Evolutionary conservation across 148 eudicot species (phyloP), one percentile per base, ranked within the genome.

Genomic region (Amaranthus palmeri): DNA sequence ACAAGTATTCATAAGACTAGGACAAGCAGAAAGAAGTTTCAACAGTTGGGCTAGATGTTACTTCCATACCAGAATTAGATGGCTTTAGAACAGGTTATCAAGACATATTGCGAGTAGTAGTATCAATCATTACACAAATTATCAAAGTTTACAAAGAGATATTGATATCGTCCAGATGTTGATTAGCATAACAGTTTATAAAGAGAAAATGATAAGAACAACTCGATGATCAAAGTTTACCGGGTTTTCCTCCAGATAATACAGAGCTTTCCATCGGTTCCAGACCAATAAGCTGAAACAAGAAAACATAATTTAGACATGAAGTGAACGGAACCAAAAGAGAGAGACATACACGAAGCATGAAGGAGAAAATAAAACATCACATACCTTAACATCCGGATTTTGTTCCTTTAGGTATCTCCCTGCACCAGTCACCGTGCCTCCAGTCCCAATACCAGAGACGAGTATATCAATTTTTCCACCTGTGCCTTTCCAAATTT

Each of bases 241-340:
- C 97, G 76, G 97, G 97, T 62, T 86, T 90, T 79, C 96, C 96
- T 56, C 97, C 97, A 70, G 87, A 83, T 50, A 92, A 79, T 50
- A 92, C 75, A 48, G 88, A 76, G 79, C 97, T 92, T 77, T 92
- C 97, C 54, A 76, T 74, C 17, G 97, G 96, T 73, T 92, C 96
- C n/a, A 92, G 79, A 53, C 96, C 97, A 74, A 77, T 71, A 36
- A 92, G 74, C 93, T 88, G 76, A 74, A 70, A 64, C 43, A 65
- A 4, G 15, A 43, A 25, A 25, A 25, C 36, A 25, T 61, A 49
- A 67, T 50, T 69, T 54, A 42, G 59, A 54, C 8, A 68, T n/a
- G 25, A 25, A 25, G 36, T 25, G 36, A 25, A 25, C 36, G 36
- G 36, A 25, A 25, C 64, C 40, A 51, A 60, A 49, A 13, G 44